Evolutionary conservation across 2,329 filamentous ascomycete species (phyloP).

Genomic region (Fusarium veterinarium): DNA sequence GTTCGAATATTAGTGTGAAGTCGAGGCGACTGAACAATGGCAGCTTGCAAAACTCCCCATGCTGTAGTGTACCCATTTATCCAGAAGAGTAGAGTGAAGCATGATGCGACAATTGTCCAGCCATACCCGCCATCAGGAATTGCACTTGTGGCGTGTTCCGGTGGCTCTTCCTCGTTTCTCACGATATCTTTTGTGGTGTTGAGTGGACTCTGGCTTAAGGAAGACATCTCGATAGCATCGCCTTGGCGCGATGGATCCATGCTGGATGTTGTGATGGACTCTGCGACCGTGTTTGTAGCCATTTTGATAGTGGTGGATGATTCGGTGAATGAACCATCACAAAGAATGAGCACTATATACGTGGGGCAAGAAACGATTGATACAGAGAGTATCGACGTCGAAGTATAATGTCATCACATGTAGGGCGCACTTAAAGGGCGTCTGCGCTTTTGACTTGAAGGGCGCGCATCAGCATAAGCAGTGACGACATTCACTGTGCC

Average conservation of each 20-base stretch:
- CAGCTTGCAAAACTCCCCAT: constrained; percentile 10
- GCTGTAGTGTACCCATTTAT: background rate
- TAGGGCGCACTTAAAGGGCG: background rate
- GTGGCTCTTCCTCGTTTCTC: background rate
- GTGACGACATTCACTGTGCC: background rate
- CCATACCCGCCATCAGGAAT: constrained; percentile 17
- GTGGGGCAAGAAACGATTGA: rapidly evolving
- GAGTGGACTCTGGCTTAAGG: background rate
- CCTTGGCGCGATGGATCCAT: background rate
- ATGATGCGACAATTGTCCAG: constrained; percentile 2
- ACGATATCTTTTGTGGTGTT: background rate
- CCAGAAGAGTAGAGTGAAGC: background rate
- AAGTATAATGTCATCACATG: background rate
- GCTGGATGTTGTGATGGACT: background rate
- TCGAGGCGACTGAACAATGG: background rate
- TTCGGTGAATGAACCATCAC: too few relatives aligned
- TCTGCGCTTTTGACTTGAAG: background rate
- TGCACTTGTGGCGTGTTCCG: background rate
- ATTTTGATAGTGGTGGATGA: background rate
- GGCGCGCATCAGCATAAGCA: background rate
- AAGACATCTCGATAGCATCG: background rate
- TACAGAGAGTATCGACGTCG: too few relatives aligned
- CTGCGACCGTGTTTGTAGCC: background rate
- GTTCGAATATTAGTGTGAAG: background rate
- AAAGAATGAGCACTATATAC: background rate